Base-by-base conservation (phyloP, 2,329 filamentous ascomycete genomes). In the Ceratocystis harringtonii region DNA sequence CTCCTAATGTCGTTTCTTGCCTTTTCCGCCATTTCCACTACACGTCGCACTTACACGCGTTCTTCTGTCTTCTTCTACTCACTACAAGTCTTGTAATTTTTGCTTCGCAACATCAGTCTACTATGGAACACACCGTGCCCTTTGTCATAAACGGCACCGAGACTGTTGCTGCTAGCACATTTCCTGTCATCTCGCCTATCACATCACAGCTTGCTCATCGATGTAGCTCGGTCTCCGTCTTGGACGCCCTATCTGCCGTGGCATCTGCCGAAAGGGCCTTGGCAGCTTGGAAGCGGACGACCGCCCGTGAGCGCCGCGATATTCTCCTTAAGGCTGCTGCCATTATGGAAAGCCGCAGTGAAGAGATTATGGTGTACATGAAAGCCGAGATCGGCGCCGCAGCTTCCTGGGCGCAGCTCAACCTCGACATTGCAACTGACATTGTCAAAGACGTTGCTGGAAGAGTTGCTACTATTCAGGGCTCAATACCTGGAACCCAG, bases 291-390 rank as follows among this genome's bases (percentile, higher is more conserved):
- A 79, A 81, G 55, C 81, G 81, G 69, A 81, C 81, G 2, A 84
- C 82, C 58, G 81, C 85, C 1, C 71, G 77, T 28, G 72, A 79
- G 28, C 86, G 88, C 48, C 84, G 88, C 44, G 82, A 87, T 69
- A 84, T 95, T 69, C 79, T 95, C 67, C 76, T 87, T 66, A 84
- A 83, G 72, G 85, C 87, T 0, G 85, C 86, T 8, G 82, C 85
- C 7, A 75, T 91, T 61, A 76, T 92, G 68, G 77, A 82, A 50
- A 74, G 73, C 36, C 81, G 86, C 7, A 76, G 77, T 25, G 79
- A 83, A 5, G 87, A 91, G 73, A 74, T 90, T 19, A 75, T 74
- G 8, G 71, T 77, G 36, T 86, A 85, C 73, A 83, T 88, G 78
- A 75, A 77, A 65, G 70, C 74, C 2, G 81, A 84, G 73, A 80